A percentile compares a stretch with the other conserved stretches of the same genome.
Conservation (phyloP, 2,329 filamentous ascomycete genomes). For the Gnomoniopsis smithogilvyi region DNA sequence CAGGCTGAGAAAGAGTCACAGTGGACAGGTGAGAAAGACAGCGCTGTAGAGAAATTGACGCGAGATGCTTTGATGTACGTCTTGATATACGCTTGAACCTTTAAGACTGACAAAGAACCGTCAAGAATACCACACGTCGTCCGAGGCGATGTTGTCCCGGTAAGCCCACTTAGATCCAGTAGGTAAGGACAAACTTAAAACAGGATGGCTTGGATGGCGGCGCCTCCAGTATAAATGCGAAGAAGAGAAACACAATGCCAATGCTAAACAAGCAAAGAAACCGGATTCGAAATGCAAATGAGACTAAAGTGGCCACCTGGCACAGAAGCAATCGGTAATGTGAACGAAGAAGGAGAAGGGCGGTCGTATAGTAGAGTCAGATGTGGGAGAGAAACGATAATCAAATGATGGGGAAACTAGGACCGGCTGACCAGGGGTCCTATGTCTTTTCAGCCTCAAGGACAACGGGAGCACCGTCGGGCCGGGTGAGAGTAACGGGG, state of each 20-base stretch:
- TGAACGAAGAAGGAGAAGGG: conserved; percentile 10
- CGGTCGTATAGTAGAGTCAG: conserved; percentile 19
- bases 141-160: neutral
- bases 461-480: neutral
- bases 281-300: conserved; percentile 16
- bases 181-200: neutral
- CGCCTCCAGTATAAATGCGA: neutral
- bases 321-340: neutral
- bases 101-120: neutral
- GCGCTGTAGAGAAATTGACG: conserved; percentile 12
- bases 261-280: neutral
- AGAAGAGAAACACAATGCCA: neutral
- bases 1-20: conserved; percentile 11
- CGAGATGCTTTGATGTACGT: neutral
- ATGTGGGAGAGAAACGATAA: conserved; percentile 11
- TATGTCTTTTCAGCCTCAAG: conserved; percentile 19
- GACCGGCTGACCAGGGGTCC: conserved; percentile 20
- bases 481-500: neutral
- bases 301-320: conserved; percentile 18
- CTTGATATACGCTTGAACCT: neutral
- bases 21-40: conserved; percentile 11
- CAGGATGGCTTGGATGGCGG: neutral
- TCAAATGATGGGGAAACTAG: conserved; percentile 5
- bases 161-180: neutral
- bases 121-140: neutral